Evolutionary conservation across 1,139 yeast species (phyloP), one percentile per base, ranked within the genome.

Genomic region (Taphrina populina): DNA sequence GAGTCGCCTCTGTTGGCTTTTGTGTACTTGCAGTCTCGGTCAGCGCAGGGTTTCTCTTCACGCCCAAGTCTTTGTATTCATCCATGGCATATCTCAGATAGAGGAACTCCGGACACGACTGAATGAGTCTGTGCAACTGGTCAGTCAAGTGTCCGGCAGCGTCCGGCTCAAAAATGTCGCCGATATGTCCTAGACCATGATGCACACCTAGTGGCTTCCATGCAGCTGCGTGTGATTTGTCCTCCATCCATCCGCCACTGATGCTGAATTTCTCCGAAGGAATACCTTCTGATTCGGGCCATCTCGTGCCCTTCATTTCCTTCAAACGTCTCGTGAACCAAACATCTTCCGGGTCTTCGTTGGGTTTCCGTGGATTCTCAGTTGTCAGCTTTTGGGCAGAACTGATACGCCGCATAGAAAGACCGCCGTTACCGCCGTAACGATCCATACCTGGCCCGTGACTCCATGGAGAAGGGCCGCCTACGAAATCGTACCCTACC

Each of bases 191-290:
- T 15, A 39, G 39, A 24, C 54, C 54, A 19, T 41, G 41, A 21
- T 49, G 54, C 39, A 49, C 41, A 1, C 54, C 54, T 15, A 49
- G 46, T 3, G 54, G 54, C 33, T 41, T 20, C 54, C 44, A 37
- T 11, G 29, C 47, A 5, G 32, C 34, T 7, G 17, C 27, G 13
- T 11, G 23, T 3, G 33, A 15, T 17, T 6, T 7, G 27, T 43
- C 47, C 27, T 43, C 47, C 19, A 43, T 24, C 47, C 47, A 43
- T 1, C 54, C 54, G 27, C 34, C 36, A 23, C 46, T 37, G 32
- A 49, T 13, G 33, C 46, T 37, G 15, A 49, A 49, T 13, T 23
- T 19, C n/a, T 34, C 44, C 11, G 30, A 26, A 5, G 35, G 5
- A 4, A 45, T 45, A 13, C 44, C 46, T 23, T 49, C 54, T 8